A percentile compares a stretch with the other conserved stretches of the same genome.
These are phyloP conservation scores for Aspergillus aculeatinus DNA, from an alignment of 2,329 filamentous ascomycete genomes.

Conservation along the genomic window DNA sequence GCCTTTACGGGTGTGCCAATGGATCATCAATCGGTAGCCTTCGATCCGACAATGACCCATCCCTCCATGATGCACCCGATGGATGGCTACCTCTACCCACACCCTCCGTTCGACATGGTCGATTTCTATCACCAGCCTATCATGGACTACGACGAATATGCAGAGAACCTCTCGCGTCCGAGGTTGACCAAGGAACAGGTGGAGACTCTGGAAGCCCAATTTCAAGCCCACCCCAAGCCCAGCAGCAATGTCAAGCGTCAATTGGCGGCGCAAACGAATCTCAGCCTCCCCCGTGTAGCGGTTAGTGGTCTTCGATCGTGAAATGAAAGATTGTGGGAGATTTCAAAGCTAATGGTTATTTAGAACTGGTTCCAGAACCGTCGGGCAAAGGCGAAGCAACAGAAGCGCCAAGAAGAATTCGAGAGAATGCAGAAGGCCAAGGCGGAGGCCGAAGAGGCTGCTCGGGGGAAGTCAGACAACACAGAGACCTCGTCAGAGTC, in stretches of 20 bases:
- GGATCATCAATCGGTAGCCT: conserved; percentile 39
- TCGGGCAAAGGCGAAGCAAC: conserved; percentile 53
- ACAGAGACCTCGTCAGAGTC: conserved; percentile 27
- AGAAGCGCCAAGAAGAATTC: conserved; percentile 51
- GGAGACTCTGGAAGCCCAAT: conserved; percentile 50
- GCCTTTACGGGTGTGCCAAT: conserved; percentile 37
- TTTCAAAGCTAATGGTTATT: conserved; percentile 8
- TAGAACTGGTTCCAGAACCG: conserved; percentile 57
- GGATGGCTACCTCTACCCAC: conserved; percentile 39
- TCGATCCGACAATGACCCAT: conserved; percentile 38
- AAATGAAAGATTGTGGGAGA: conserved; percentile 6
- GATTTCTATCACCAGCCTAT: conserved; percentile 44
- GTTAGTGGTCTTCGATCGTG: conserved; percentile 35
- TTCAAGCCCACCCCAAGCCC: conserved; percentile 51
- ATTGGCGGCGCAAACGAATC: conserved; percentile 49
- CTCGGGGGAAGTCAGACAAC: conserved; percentile 31
- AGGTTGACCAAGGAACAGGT: conserved; percentile 54
- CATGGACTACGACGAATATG: conserved; percentile 48
- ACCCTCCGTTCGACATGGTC: conserved; percentile 43
- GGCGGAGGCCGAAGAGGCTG: conserved; percentile 37
- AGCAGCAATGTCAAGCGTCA: conserved; percentile 52
- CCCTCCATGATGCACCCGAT: conserved; percentile 40
- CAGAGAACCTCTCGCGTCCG: conserved; percentile 50
- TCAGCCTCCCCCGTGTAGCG: conserved; percentile 50
- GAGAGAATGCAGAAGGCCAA: conserved; percentile 46